Evolutionary conservation across 345 rosid genomes (phyloP), one percentile per base, ranked within the genome.

Genomic region (Syzygium aromaticum): DNA sequence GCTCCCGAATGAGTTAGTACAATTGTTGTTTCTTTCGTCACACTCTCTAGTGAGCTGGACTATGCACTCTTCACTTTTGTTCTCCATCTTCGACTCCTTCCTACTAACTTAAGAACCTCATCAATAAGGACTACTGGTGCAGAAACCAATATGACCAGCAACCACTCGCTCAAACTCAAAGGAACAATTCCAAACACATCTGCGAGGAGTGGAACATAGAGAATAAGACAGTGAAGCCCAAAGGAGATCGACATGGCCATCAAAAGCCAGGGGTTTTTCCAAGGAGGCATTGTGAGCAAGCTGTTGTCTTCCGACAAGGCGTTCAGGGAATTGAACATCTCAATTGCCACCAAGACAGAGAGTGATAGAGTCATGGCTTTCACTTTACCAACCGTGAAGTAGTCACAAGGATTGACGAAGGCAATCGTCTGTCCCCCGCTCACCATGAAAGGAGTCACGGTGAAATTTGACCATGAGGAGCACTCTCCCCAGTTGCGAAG

Each of bases 251-350:
- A 89, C 98, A 96, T 95, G 38, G 99, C 98, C 88, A 93, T 93
- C 90, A 97, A 88, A 86, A 97, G 98, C 96, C 96, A 97, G 40
- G 98, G 98, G 89, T 96, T 96, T 87, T 91, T 94, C 98, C 99
- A 95, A 8, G 98, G 99, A 52, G 98, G 98, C 98, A 96, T 93
- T 6, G 57, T 94, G 21, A 97, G 80, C 91, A 96, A 90, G 91
- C 98, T 97, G 88, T 90, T 92, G 87, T 97, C 95, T 92, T 97
- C 98, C 13, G 99, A 97, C 84, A 97, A 93, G 2, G 98, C 98
- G 43, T 97, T 97, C 89, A 97, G 88, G 30, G 98, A 95, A 90
- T 96, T 97, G 90, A 96, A 95, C 99, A 96, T 93, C 91, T 96
- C 99, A 40, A 96, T 97, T 3, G 97, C 95, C 87, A 96, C 99